Conservation (phyloP, 257 asterid species). For the Salvia rosmarinus region DNA sequence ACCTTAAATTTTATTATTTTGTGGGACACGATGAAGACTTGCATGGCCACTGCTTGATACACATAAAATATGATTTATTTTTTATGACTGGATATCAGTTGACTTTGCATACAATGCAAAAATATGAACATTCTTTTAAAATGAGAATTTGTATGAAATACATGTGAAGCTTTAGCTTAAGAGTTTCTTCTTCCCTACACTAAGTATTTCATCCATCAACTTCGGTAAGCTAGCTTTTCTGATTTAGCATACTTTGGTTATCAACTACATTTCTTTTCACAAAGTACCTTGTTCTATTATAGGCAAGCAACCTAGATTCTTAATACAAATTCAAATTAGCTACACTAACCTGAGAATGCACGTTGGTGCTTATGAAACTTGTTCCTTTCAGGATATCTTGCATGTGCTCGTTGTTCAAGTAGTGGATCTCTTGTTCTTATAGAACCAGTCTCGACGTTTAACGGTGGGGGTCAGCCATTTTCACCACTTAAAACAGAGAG, state of each 20-base stretch:
- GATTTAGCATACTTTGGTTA: too few relatives aligned
- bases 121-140: not conserved
- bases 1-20: too few relatives aligned
- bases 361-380: slow-evolving; percentile 29
- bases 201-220: not conserved
- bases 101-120: not conserved
- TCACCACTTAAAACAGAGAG: slow-evolving; percentile 79
- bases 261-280: not conserved
- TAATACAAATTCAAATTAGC: not conserved
- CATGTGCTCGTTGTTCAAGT: slow-evolving; percentile 93
- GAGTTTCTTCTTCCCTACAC: slow-evolving; percentile 1
- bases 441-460: slow-evolving; percentile 66
- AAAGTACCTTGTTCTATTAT: not conserved
- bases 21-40: not conserved
- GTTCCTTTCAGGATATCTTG: slow-evolving; percentile 74
- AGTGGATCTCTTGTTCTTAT: slow-evolving; percentile 78
- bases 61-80: not conserved
- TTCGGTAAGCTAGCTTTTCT: not conserved
- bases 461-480: slow-evolving; percentile 54
- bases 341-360: slow-evolving; percentile 18
- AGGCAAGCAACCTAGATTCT: not conserved
- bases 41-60: not conserved
- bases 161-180: not conserved
- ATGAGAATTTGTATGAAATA: not conserved
- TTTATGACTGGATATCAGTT: not conserved